Conservation (phyloP, 2,329 filamentous ascomycete genomes). For the Pseudogymnoascus sp. region DNA sequence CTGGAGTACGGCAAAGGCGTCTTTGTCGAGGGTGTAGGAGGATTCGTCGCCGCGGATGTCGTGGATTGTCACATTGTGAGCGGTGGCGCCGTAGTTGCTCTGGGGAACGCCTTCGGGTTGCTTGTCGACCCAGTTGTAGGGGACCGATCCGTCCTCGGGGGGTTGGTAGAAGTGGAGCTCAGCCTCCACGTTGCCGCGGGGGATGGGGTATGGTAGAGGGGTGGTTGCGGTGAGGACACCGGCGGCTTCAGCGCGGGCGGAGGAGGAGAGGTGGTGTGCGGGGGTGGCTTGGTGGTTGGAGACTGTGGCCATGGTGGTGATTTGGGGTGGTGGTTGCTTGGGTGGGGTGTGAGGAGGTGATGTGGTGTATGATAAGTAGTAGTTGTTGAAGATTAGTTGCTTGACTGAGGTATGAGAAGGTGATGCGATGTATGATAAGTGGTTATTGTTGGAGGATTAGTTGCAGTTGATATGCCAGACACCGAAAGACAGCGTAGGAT, state of each 20-base stretch:
- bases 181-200: conserved; percentile 44
- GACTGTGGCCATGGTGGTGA: conserved; percentile 31
- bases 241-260: conserved; percentile 21
- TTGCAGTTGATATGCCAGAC: neutral
- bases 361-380: neutral
- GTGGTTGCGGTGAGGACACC: conserved; percentile 8
- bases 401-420: neutral
- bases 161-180: conserved; percentile 46
- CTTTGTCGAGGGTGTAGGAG: conserved; percentile 58
- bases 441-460: neutral
- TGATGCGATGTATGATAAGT: neutral
- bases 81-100: conserved; percentile 25
- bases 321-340: conserved; percentile 20
- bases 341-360: neutral
- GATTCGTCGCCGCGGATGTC: conserved; percentile 68
- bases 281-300: conserved; percentile 31
- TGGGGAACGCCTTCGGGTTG: conserved; percentile 22
- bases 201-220: conserved; percentile 24
- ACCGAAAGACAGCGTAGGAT: neutral
- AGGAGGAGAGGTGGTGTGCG: conserved; percentile 33
- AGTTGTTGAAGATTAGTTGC: neutral
- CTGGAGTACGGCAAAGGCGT: conserved; percentile 64
- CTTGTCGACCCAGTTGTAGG: conserved; percentile 48
- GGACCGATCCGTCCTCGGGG: conserved; percentile 44
- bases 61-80: conserved; percentile 39